Base-by-base conservation (phyloP, 2,329 filamentous ascomycete genomes). In the Falciphora oryzae region DNA sequence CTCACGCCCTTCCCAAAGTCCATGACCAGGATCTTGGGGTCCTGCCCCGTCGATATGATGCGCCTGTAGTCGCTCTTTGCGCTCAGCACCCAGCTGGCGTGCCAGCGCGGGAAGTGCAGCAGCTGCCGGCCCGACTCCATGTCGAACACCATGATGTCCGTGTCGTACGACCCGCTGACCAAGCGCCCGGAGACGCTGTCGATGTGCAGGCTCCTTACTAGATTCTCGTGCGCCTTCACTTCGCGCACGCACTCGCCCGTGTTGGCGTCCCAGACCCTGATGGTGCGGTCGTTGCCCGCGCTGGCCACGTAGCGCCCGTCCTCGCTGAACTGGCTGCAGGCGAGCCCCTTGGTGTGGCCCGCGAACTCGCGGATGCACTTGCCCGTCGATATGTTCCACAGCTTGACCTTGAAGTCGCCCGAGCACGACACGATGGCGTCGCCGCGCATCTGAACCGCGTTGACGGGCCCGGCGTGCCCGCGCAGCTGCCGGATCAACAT, bases 21-120 rank as follows among this genome's bases (percentile, higher is more conserved):
- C 83, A 98, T 89, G 66, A 99, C 90, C 65, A 98, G 79, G 63
- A 96, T 93, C 73, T 96, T 89, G 44, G 93, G 91, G 72, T 97
- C 93, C 76, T 99, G 95, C 62, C 93, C 95, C 0, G 94, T 96
- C 71, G 92, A 95, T 67, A 99, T 91, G 68, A 99, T 95, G 67
- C 95, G 87, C 66, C 94, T 85, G 76, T 98, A 98, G 74, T 99
- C 94, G 68, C 91, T 93, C 82, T 97, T 97, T 63, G 95, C 95
- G 68, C 92, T 93, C 66, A 99, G 80, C 72, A 99, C 96, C 95
- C 95, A 99, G 77, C 92, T 96, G 14, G 90, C 89, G 65, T 97
- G 96, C 93, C 93, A 98, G 69, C 91, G 88, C n/a, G 93, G 91
- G 71, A 97, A 94, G 70, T 93, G 89, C 67, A 96, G 85, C 66